Evolutionary conservation across 2,329 filamentous ascomycete genomes (phyloP).

Genomic region (Aspergillus oerlinghausenensis): DNA sequence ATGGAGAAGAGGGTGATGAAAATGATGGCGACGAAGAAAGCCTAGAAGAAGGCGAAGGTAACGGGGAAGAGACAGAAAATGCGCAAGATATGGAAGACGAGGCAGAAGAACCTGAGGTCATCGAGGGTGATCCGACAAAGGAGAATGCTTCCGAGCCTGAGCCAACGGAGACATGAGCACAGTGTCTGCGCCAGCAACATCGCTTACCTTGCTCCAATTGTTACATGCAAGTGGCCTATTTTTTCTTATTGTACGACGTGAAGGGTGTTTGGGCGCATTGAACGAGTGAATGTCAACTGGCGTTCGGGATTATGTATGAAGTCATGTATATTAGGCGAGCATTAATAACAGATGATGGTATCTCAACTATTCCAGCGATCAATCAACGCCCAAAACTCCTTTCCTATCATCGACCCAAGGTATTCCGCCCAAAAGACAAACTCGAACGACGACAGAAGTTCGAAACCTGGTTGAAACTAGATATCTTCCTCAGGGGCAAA

Average conservation of each 20-base stretch:
- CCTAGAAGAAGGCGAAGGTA: conserved; percentile 4
- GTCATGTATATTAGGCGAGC: not conserved
- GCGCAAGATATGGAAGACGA: conserved; percentile 13
- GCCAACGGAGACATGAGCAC: not conserved
- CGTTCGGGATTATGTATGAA: not conserved
- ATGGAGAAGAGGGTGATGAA: conserved; percentile 10
- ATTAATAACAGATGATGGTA: not conserved
- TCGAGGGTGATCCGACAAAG: not conserved
- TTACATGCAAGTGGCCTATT: not conserved
- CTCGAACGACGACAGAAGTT: not conserved
- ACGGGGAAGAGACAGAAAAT: conserved; percentile 10
- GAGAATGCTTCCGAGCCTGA: not conserved
- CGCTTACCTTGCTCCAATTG: not conserved
- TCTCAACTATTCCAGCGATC: not conserved
- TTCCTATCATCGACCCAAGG: not conserved
- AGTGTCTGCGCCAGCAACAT: not conserved
- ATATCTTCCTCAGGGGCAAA: conserved; percentile 40
- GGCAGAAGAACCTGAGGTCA: conserved; percentile 14
- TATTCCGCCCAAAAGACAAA: not conserved
- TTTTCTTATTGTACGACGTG: not conserved
- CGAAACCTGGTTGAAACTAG: conserved; percentile 4
- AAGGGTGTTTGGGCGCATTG: not conserved
- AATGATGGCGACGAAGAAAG: conserved; percentile 9
- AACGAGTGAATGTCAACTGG: not conserved
- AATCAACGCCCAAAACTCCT: not conserved